phyloP scores from a whole-genome alignment of 1,139 yeast genomes.

The Groenewaldozyma auringiensis region DNA sequence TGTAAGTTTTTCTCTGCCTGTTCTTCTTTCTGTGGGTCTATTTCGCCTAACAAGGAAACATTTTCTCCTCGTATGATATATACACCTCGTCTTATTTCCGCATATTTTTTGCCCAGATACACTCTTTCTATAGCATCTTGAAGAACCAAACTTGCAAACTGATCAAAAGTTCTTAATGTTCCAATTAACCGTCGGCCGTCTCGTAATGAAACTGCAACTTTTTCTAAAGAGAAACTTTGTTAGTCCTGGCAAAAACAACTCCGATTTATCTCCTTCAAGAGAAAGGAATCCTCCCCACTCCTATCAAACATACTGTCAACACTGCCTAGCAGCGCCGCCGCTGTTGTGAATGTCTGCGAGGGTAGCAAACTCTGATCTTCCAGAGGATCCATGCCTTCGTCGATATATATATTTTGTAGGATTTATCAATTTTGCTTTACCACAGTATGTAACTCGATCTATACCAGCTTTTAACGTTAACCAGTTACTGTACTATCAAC shows the following conservation, averaged over 20 bases:
- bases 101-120: slow-evolving; percentile 59
- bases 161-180: slow-evolving; percentile 89
- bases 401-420: too few species aligned
- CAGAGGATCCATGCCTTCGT: slow-evolving; percentile 21
- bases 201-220: slow-evolving; percentile 74
- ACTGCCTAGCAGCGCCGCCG: slow-evolving; percentile 91
- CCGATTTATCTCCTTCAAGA: slow-evolving; percentile 38
- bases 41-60: slow-evolving; percentile 91
- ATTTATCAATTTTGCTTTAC: not conserved
- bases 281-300: not conserved
- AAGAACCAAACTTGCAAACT: slow-evolving; percentile 82
- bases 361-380: slow-evolving; percentile 31
- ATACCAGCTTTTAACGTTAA: too few species aligned
- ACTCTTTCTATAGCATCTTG: slow-evolving; percentile 89
- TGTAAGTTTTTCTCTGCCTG: slow-evolving; percentile 33
- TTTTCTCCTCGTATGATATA: slow-evolving; percentile 94
- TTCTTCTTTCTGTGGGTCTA: slow-evolving; percentile 84
- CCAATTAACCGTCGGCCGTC: slow-evolving; percentile 90
- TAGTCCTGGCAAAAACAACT: not conserved
- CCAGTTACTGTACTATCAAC: too few species aligned
- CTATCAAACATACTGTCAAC: slow-evolving; percentile 53
- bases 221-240: slow-evolving; percentile 33
- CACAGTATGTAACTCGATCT: too few species aligned
- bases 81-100: slow-evolving; percentile 70
- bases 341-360: slow-evolving; percentile 83